phyloP scores from a whole-genome alignment of 805 yeast genomes.

The Nakazawaea sp. region DNA sequence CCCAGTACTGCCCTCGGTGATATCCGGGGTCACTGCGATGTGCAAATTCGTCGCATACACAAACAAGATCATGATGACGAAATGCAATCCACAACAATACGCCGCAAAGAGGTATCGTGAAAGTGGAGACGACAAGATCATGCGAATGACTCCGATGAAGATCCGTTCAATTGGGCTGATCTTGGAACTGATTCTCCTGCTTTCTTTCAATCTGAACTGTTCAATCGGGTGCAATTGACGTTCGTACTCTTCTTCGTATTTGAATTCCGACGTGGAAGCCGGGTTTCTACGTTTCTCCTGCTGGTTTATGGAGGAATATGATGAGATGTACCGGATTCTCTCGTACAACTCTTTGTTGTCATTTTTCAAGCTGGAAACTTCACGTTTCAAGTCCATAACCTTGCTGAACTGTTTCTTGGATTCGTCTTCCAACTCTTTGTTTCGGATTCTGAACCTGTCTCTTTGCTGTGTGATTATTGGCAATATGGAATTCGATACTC shows the following conservation, averaged over 20 bases:
- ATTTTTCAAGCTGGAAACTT: slow-evolving; percentile 52
- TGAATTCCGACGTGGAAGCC: slow-evolving; percentile 42
- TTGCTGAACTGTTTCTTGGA: slow-evolving; percentile 48
- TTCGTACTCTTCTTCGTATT: slow-evolving; percentile 62
- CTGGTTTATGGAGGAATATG: slow-evolving; percentile 24
- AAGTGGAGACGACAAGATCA: slow-evolving; percentile 66
- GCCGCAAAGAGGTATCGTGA: slow-evolving; percentile 67
- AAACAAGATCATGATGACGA: slow-evolving; percentile 59
- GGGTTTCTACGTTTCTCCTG: slow-evolving; percentile 12
- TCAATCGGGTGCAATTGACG: slow-evolving; percentile 78
- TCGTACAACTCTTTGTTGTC: slow-evolving; percentile 82
- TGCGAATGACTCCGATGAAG: slow-evolving; percentile 65
- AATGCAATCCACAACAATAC: slow-evolving; percentile 72
- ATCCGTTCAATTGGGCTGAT: slow-evolving; percentile 74
- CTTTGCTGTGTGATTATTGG: slow-evolving; percentile 93
- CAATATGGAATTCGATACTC: slow-evolving; percentile 41
- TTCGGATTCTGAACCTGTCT: slow-evolving; percentile 83
- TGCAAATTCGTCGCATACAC: slow-evolving; percentile 25
- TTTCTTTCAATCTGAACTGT: slow-evolving; percentile 70
- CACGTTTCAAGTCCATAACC: slow-evolving; percentile 56
- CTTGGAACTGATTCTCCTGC: slow-evolving; percentile 64
- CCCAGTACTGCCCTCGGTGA: slow-evolving; percentile 5
- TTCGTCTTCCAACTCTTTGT: slow-evolving; percentile 80
- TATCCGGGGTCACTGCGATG: slow-evolving; percentile 10
- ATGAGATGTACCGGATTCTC: slow-evolving; percentile 59